phyloP scores from a whole-genome alignment of 83 land plant species.

The Thuja plicata region DNA sequence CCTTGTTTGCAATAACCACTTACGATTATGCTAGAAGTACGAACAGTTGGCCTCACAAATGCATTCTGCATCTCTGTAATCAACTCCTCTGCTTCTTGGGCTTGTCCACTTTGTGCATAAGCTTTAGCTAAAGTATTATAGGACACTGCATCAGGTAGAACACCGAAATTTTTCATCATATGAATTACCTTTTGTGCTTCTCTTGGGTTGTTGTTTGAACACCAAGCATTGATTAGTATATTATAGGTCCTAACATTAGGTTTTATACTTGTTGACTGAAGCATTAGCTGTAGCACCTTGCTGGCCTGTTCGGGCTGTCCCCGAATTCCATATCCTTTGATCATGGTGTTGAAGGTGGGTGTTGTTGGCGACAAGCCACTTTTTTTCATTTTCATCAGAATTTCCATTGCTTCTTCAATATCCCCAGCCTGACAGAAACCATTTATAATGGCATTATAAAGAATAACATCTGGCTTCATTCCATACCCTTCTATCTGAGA shows the following conservation, averaged over 20 bases:
- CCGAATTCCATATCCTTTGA: constrained; percentile 81
- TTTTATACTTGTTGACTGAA: constrained; percentile 33
- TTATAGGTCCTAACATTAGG: constrained; percentile 77
- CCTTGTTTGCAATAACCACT: constrained; percentile 69
- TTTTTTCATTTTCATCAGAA: constrained; percentile 65
- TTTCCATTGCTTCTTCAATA: constrained; percentile 55
- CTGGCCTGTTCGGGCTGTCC: constrained; percentile 70
- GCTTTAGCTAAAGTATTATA: constrained; percentile 81
- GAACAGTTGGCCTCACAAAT: constrained; percentile 58
- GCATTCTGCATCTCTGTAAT: constrained; percentile 68
- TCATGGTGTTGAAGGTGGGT: constrained; percentile 78
- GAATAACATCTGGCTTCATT: constrained; percentile 67
- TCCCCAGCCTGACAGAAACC: constrained; percentile 72
- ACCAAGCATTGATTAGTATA: constrained; percentile 78
- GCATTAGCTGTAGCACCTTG: constrained; percentile 63
- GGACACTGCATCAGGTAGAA: constrained; percentile 78
- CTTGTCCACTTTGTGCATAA: constrained; percentile 66
- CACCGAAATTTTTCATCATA: constrained; percentile 59
- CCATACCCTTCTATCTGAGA: constrained; percentile 57
- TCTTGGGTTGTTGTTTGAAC: constrained; percentile 41
- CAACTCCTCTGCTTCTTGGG: constrained; percentile 52
- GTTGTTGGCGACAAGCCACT: constrained; percentile 64
- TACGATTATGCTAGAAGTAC: constrained; percentile 79
- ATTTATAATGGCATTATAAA: constrained; percentile 79
- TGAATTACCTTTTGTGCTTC: constrained; percentile 67